Evolutionary conservation across 495 filamentous ascomycete species (phyloP), one percentile per base, ranked within the genome.

Genomic region (Pseudoneurospora amorphoporcata): DNA sequence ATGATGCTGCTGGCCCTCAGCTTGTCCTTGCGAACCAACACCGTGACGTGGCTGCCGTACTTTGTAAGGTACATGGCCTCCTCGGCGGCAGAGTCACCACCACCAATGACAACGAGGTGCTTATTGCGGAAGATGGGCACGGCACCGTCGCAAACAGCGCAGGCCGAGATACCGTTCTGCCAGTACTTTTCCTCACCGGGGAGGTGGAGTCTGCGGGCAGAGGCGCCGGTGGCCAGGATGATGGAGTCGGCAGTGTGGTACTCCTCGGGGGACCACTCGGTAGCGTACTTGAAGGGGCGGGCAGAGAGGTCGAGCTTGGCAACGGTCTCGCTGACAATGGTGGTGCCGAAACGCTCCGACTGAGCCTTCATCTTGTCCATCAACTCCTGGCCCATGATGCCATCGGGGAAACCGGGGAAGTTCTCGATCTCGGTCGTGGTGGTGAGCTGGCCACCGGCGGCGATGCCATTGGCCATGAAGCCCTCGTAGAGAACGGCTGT

Each of bases 351-450:
- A 41, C 90, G 91, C 80, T 92, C 89, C 71, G 92, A 95, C 83
- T 99, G 95, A 43, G 86, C 88, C 82, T 93, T 91, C 95, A 99
- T 98, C 74, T 89, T 87, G 73, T 97, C 95, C 95, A 99, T 99
- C 72, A 99, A 84, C 79, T 92, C 89, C 68, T 86, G 77, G 45
- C 95, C 95, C 80, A 92, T 91, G 78, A 98, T 92, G 72, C 92
- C 93, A 69, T 91, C 87, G 72, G 92, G 92, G 85, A 97, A 99
- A 42, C 95, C 95, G 69, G 95, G 95, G 84, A 90, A 99, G 84
- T 99, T 99, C 86, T 99, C 95, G 71, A 99, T 90, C 73, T 99
- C 95, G 77, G 97, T 98, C 72, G 95, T 99, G 43, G 95, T 99
- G 35, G 95, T 99, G 71, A 99, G 85, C 85, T 99, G 95, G 40